Evolutionary conservation across 371 early-diverging fungal species (phyloP).

Genomic region (Actinomucor elegans): DNA sequence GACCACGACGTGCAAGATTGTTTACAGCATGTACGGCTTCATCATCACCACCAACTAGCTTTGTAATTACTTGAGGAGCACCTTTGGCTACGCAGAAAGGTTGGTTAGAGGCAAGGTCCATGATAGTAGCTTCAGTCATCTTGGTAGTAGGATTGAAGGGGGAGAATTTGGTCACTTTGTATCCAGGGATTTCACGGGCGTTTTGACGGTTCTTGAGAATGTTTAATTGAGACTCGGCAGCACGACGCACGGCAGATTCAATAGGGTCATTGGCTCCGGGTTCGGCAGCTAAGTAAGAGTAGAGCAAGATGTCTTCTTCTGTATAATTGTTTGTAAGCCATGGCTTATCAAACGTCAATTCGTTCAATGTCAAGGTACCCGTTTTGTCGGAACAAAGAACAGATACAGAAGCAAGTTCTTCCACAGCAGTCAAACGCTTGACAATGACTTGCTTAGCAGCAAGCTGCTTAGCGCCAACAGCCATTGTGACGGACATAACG

Average conservation of each 20-base stretch:
- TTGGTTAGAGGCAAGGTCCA: conserved; percentile 68
- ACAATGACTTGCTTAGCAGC: conserved; percentile 93
- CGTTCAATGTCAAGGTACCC: conserved; percentile 92
- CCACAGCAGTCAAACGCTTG: conserved; percentile 91
- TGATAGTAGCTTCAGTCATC: conserved; percentile 86
- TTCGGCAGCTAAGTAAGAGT: conserved; percentile 89
- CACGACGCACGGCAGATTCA: conserved; percentile 85
- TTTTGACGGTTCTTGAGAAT: conserved; percentile 57
- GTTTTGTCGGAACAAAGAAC: conserved; percentile 96
- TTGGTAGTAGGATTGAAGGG: conserved; percentile 83
- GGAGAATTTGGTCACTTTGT: conserved; percentile 77
- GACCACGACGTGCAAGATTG: conserved; percentile 68
- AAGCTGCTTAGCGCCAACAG: conserved; percentile 88
- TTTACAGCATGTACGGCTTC: conserved; percentile 53
- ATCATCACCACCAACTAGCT: conserved; percentile 57
- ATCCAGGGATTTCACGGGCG: conserved; percentile 67
- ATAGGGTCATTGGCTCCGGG: conserved; percentile 93
- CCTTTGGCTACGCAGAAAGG: conserved; percentile 66
- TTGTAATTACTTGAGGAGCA: conserved; percentile 61
- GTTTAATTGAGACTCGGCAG: conserved; percentile 76
- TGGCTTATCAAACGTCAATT: conserved; percentile 89
- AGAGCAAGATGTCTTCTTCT: conserved; percentile 80
- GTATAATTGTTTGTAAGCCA: conserved; percentile 73
- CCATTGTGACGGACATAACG: conserved; percentile 95
- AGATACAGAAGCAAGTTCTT: conserved; percentile 93